Conservation (phyloP, 805 yeast species). For the Henningerozyma blattae region DNA sequence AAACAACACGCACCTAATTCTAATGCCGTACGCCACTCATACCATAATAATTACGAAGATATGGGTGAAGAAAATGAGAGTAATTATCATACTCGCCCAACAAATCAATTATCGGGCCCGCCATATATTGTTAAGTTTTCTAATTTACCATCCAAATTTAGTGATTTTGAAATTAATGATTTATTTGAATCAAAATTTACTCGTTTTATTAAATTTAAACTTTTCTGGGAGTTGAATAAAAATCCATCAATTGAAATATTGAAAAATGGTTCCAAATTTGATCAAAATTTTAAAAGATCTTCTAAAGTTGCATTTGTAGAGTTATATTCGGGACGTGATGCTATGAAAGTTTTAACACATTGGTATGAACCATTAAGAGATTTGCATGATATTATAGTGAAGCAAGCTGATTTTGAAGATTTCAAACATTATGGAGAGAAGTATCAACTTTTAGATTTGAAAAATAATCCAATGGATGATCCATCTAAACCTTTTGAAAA, state of each 20-base stretch:
- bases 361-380: constrained; percentile 25
- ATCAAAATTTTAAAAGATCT: constrained; percentile 49
- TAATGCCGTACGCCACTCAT: constrained; percentile 7
- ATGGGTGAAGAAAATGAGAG: constrained; percentile 1
- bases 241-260: constrained; percentile 58
- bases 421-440: constrained; percentile 26
- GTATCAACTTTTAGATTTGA: constrained; percentile 15
- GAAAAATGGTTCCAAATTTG: constrained; percentile 36
- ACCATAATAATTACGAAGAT: constrained; percentile 2
- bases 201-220: constrained; percentile 43
- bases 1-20: no score
- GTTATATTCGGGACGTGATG: constrained; percentile 31
- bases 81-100: constrained; percentile 7
- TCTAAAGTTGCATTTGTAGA: constrained; percentile 31
- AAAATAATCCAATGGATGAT: constrained; percentile 17
- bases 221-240: constrained; percentile 46
- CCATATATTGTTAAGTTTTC: constrained; percentile 57
- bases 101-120: constrained; percentile 25
- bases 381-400: constrained; percentile 24
- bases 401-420: constrained; percentile 28
- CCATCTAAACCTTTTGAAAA: constrained; percentile 24
- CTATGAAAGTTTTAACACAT: constrained; percentile 22
- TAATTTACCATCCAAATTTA: constrained; percentile 45
- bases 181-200: constrained; percentile 53
- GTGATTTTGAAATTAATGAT: constrained; percentile 39